Evolutionary conservation across 2,329 filamentous ascomycete species (phyloP).

Genomic region (Pseudocercospora pini-densiflorae): DNA sequence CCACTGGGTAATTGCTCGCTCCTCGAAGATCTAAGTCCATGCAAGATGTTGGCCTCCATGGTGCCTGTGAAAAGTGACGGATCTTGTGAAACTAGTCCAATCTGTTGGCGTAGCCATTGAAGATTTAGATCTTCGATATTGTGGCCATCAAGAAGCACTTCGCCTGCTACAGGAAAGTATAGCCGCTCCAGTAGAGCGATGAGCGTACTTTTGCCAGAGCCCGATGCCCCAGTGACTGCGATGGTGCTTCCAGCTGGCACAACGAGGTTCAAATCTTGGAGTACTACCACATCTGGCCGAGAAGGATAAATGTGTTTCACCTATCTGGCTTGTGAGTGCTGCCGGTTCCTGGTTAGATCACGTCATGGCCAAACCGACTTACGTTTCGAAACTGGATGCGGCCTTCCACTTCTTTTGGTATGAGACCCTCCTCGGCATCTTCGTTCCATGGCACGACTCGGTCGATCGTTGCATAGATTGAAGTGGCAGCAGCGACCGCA

Average conservation of each 20-base stretch:
- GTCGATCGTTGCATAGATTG: constrained; percentile 94
- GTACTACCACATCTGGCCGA: constrained; percentile 84
- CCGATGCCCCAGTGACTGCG: constrained; percentile 80
- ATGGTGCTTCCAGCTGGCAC: constrained; percentile 91
- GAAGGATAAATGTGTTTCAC: constrained; percentile 95
- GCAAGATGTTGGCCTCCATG: constrained; percentile 84
- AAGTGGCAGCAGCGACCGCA: constrained; percentile 79
- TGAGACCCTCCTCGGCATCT: constrained; percentile 68
- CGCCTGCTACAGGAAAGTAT: constrained; percentile 83
- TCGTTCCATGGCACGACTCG: constrained; percentile 83
- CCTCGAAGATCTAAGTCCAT: constrained; percentile 81
- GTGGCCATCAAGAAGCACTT: constrained; percentile 78
- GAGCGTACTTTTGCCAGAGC: constrained; percentile 53
- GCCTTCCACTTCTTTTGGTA: constrained; percentile 73
- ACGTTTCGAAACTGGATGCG: constrained; percentile 76
- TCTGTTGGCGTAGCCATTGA: constrained; percentile 87
- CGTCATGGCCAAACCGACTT: neutral
- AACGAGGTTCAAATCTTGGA: constrained; percentile 77
- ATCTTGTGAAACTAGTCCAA: constrained; percentile 91
- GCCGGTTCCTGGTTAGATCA: neutral
- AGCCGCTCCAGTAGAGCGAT: constrained; percentile 58
- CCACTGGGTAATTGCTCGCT: neutral
- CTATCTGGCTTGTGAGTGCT: constrained; percentile 36
- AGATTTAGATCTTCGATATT: constrained; percentile 83
- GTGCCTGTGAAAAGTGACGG: constrained; percentile 87